phyloP scores from a whole-genome alignment of 2,329 filamentous ascomycete species.

The Cladobotryum mycophilum region DNA sequence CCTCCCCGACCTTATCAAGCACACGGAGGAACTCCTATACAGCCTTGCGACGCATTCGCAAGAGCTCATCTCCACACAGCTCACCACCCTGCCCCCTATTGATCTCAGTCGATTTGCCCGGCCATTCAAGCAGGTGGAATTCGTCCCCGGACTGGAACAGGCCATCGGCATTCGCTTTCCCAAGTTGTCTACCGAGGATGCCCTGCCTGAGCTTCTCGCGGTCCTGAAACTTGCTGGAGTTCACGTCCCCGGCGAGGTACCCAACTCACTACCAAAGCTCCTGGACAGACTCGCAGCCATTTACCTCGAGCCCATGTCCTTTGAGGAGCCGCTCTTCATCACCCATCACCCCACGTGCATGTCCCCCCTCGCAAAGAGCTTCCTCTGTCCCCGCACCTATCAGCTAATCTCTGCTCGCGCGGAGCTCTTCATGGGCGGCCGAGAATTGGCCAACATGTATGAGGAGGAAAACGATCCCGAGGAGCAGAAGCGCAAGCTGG shows the following conservation, averaged over 20 bases:
- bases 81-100: constrained; percentile 41
- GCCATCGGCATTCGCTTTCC: constrained; percentile 61
- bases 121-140: constrained; percentile 66
- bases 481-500: constrained; percentile 78
- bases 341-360: constrained; percentile 84
- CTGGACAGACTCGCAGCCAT: constrained; percentile 72
- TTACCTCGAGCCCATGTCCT: constrained; percentile 74
- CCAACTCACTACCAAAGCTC: constrained; percentile 55
- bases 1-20: constrained; percentile 64
- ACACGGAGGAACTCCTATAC: constrained; percentile 66
- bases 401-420: constrained; percentile 76
- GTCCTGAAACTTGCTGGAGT: constrained; percentile 51
- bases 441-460: constrained; percentile 92
- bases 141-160: constrained; percentile 71
- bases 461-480: constrained; percentile 95
- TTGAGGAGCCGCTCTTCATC: constrained; percentile 69
- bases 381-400: constrained; percentile 57
- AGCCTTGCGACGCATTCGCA: constrained; percentile 50
- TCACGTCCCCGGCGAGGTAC: constrained; percentile 59
- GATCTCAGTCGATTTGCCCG: constrained; percentile 42
- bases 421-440: constrained; percentile 74
- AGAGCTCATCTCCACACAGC: constrained; percentile 37
- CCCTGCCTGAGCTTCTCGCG: constrained; percentile 51
- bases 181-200: constrained; percentile 49
- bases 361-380: constrained; percentile 86